Evolutionary conservation across 495 filamentous ascomycete genomes (phyloP), one percentile per base, ranked within the genome.

Genomic region (Lindgomyces ingoldianus): DNA sequence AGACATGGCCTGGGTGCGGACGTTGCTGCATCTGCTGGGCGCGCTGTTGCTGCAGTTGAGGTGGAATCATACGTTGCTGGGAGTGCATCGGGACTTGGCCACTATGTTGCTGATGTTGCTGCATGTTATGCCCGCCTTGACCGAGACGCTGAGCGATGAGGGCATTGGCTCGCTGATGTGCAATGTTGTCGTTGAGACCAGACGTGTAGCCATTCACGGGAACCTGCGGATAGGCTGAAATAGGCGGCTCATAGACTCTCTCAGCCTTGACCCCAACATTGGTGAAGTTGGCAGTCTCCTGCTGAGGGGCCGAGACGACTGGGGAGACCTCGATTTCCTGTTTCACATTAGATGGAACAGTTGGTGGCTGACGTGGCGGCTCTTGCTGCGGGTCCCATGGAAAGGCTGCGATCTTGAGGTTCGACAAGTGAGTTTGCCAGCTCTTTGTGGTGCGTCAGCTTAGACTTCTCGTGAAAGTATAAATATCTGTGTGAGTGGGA

Each of bases 401-500:
- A 76, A 97, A 98, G 41, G 84, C 79, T 54, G 93, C 95, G 64
- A 96, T 84, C 48, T 87, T 83, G 49, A 91, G 83, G 67, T 85
- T 84, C 0, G 93, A 88, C 21, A 98, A 84, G 77, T 92, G 96
- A 59, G 83, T 81, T 77, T 97, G 93, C 95, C 95, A 99, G 77
- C 82, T 89, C 94, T 98, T 72, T 64, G 42, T 26, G 57, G 25
- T 0, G 22, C 21, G 52, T 70, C 52, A 65, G 51, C 18, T 47
- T 33, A 56, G 26, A 49, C 10, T 12, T 49, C 24, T 39, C n/a
- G 22, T 41, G 18, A 42, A 54, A 46, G 52, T 10, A 26, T 30
- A 66, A 33, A 53, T 49, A 45, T n/a, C 36, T 51, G 51, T 19
- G 14, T 25, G 41, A 58, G 53, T 3, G 16, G 57, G 30, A 39